Evolutionary conservation across 768 basidiomycete species (phyloP).

Genomic region (Suillus subalutaceus): DNA sequence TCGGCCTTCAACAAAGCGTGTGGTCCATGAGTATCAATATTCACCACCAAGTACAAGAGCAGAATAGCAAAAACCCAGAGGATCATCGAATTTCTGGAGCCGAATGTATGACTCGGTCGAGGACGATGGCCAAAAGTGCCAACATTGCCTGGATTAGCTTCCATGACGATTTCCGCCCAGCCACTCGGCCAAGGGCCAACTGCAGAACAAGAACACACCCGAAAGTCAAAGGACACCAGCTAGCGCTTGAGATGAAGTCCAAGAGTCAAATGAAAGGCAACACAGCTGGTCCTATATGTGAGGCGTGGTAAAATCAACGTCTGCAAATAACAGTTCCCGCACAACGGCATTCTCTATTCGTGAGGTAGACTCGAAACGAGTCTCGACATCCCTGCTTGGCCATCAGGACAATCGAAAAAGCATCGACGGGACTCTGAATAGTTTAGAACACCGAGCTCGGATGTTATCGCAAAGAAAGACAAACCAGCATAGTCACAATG

Average conservation of each 20-base stretch:
- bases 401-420: neutral
- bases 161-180: neutral
- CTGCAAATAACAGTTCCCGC: neutral
- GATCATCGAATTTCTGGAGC: neutral
- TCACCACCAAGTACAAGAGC: too few relatives aligned
- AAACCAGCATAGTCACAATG: neutral
- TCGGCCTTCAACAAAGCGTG: neutral
- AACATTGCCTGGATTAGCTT: neutral
- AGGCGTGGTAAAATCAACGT: neutral
- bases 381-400: neutral
- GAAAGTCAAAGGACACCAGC: neutral
- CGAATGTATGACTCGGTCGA: neutral
- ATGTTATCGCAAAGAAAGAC: neutral
- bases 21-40: neutral
- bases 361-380: neutral
- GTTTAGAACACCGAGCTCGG: neutral
- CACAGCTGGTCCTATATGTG: neutral
- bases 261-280: neutral
- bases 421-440: neutral
- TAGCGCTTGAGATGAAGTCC: neutral
- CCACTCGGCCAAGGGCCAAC: neutral
- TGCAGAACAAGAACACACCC: neutral
- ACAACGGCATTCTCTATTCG: neutral
- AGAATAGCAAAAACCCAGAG: neutral
- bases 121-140: conserved; percentile 1